Conservation (phyloP, 2,329 filamentous ascomycete genomes). For the Verticillium nonalfalfae region DNA sequence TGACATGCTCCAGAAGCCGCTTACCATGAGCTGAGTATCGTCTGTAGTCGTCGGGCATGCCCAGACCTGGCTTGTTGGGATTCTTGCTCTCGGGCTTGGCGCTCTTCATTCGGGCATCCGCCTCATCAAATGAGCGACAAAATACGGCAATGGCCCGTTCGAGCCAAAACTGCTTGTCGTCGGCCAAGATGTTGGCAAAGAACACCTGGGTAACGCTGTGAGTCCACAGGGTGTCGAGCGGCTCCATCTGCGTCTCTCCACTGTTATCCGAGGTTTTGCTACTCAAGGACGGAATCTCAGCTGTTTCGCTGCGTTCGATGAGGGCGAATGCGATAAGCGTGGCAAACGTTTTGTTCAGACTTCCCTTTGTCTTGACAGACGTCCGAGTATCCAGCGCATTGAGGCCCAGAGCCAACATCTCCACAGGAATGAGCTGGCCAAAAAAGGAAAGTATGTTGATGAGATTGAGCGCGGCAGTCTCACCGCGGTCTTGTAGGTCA, state of each 20-base stretch:
- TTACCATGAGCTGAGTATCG: conserved; percentile 45
- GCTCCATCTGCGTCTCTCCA: conserved; percentile 20
- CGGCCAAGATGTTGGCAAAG: conserved; percentile 38
- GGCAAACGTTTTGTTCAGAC: conserved; percentile 41
- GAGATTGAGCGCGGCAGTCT: conserved; percentile 53
- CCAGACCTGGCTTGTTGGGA: conserved; percentile 27
- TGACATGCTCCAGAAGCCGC: conserved; percentile 35
- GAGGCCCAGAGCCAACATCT: conserved; percentile 54
- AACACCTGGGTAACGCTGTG: conserved; percentile 48
- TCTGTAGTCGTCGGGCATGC: conserved; percentile 44
- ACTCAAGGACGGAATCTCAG: conserved; percentile 28
- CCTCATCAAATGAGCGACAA: conserved; percentile 40
- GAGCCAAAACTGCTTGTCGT: conserved; percentile 40
- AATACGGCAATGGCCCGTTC: conserved; percentile 40
- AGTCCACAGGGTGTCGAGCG: conserved; percentile 42
- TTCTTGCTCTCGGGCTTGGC: conserved; percentile 13
- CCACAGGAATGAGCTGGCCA: conserved; percentile 58
- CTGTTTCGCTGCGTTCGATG: conserved; percentile 41
- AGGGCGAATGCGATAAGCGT: conserved; percentile 45
- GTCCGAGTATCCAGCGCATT: conserved; percentile 37
- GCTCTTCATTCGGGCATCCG: conserved; percentile 18
- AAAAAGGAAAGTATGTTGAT: conserved; percentile 61
- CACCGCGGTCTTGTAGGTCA: conserved; percentile 38
- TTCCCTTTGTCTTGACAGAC: conserved; percentile 31
- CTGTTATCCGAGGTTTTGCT: conserved; percentile 28